phyloP scores from a whole-genome alignment of 345 rosid genomes.

The Ceriops decandra region DNA sequence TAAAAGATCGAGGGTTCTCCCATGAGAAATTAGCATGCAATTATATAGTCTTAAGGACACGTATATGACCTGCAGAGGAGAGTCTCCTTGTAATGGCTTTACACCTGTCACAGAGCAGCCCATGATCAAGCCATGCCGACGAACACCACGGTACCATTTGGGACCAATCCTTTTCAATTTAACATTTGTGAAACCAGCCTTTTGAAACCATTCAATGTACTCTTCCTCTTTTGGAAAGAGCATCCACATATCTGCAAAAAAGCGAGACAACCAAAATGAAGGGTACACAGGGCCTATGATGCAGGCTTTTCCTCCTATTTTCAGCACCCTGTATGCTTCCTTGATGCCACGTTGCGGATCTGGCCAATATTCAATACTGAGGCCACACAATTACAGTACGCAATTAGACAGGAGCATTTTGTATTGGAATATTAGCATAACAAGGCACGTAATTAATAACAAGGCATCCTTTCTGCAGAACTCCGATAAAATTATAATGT shows the following conservation, averaged over 20 bases:
- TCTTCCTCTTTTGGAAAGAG: conserved; percentile 43
- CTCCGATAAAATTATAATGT: too few relatives aligned
- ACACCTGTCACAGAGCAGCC: conserved; percentile 44
- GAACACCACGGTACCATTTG: conserved; percentile 42
- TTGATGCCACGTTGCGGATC: conserved; percentile 39
- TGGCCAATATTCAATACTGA: conserved; percentile 41
- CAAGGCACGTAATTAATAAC: background rate
- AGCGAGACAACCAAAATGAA: conserved; percentile 39
- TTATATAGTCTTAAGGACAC: background rate
- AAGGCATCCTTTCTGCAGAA: background rate
- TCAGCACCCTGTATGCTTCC: conserved; percentile 40
- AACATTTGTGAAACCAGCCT: conserved; percentile 35
- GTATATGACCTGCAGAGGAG: conserved; percentile 32
- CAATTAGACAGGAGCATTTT: background rate
- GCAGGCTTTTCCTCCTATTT: conserved; percentile 41
- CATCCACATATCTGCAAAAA: conserved; percentile 43
- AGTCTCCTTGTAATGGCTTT: conserved; percentile 32
- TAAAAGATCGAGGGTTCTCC: background rate
- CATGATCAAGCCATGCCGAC: conserved; percentile 39
- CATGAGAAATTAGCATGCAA: background rate
- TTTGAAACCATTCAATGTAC: conserved; percentile 41
- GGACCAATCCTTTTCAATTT: conserved; percentile 40
- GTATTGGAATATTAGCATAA: background rate
- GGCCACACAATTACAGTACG: background rate
- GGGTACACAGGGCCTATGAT: conserved; percentile 39